Evolutionary conservation across 2,329 filamentous ascomycete genomes (phyloP).

Genomic region (Claviceps purpurea): DNA sequence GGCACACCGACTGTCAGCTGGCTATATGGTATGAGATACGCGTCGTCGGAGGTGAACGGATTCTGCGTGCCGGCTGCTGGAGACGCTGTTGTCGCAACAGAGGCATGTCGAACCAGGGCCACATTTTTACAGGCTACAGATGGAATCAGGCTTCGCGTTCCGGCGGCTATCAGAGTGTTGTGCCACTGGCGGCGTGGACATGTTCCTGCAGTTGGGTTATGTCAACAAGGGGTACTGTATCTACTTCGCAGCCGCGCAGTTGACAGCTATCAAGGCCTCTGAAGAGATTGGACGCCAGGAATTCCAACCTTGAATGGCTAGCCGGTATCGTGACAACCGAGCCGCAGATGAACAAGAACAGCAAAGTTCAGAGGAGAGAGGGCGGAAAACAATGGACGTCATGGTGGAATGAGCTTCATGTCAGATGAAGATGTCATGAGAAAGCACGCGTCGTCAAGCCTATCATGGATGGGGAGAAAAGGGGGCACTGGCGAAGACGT

Average conservation of each 20-base stretch:
- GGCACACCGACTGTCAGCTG: conserved; percentile 67
- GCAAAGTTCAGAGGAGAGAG: conserved; percentile 20
- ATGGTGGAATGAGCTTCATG: conserved; percentile 20
- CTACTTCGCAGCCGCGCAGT: background rate
- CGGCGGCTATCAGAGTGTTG: conserved; percentile 17
- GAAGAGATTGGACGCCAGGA: background rate
- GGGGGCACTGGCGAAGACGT: background rate
- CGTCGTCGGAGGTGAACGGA: conserved; percentile 26
- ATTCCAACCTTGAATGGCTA: conserved; percentile 12
- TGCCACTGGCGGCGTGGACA: conserved; percentile 25
- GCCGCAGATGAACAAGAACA: conserved; percentile 11
- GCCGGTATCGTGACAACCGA: conserved; percentile 13
- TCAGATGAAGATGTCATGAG: conserved; percentile 6
- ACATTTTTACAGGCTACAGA: conserved; percentile 17
- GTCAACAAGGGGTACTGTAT: conserved; percentile 1
- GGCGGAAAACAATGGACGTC: conserved; percentile 22
- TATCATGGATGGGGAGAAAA: background rate
- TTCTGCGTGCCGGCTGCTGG: conserved; percentile 12
- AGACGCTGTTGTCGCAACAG: conserved; percentile 16
- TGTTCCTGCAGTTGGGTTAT: conserved; percentile 7
- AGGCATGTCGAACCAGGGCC: conserved; percentile 26
- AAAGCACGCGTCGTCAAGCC: background rate
- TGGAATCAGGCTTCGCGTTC: conserved; percentile 15
- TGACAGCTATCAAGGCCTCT: background rate
- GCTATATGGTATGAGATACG: conserved; percentile 48